Percentiles rank a stretch among this genome's conserved stretches.
Conservation (phyloP, 176 grass and related monocot genomes). For the Oryza meyeriana region DNA sequence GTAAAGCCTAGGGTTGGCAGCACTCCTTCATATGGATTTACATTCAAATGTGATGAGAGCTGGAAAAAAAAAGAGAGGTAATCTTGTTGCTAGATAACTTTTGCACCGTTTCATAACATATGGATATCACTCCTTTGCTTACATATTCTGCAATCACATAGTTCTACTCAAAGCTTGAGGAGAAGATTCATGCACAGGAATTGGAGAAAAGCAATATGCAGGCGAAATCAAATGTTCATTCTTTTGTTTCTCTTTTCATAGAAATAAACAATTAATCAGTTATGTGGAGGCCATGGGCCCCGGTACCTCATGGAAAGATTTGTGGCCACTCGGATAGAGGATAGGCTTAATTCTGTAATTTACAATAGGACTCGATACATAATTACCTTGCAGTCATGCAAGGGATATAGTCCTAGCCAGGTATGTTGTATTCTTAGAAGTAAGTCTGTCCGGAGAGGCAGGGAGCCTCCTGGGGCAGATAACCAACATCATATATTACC, state of each 20-base stretch:
- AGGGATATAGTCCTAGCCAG: too few species aligned
- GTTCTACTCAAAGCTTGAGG: slow-evolving; percentile 70
- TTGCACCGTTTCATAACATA: slow-evolving; percentile 7
- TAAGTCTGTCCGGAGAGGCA: too few species aligned
- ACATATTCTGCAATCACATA: slow-evolving; percentile 34
- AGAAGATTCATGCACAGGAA: slow-evolving; percentile 66
- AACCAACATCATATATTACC: too few species aligned
- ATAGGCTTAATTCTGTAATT: too few species aligned
- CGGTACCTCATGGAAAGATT: too few species aligned
- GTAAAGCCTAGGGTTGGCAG: slow-evolving; percentile 41
- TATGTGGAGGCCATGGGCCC: too few species aligned
- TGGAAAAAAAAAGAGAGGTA: slow-evolving; percentile 65
- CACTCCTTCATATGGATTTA: slow-evolving; percentile 58
- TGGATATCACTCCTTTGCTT: slow-evolving; percentile 18
- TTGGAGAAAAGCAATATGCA: slow-evolving; percentile 54
- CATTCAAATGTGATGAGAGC: slow-evolving; percentile 69
- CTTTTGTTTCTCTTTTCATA: neutral
- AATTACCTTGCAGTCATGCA: too few species aligned
- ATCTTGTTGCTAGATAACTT: slow-evolving; percentile 7
- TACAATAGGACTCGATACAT: too few species aligned
- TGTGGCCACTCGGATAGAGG: too few species aligned
- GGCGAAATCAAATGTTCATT: slow-evolving; percentile 56
- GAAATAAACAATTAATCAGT: slow-evolving; percentile 11
- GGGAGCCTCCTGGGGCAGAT: too few species aligned
- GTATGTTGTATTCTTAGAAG: too few species aligned